A percentile compares a stretch with the other conserved stretches of the same genome.
phyloP scores from a whole-genome alignment of 148 eudicot genomes.

The Camellia japonica region DNA sequence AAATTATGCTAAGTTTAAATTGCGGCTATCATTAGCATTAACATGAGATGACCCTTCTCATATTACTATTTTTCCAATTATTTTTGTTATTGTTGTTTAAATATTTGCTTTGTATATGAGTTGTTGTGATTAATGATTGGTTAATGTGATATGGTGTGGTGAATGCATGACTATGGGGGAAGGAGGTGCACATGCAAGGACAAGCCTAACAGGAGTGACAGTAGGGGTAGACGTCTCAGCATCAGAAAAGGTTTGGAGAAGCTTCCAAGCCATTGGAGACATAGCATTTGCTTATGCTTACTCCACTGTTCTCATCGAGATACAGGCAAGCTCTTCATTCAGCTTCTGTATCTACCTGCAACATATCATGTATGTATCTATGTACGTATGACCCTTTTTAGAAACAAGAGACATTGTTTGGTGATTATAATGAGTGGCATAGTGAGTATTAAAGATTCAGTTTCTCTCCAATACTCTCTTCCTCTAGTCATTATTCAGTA shows the following conservation, averaged over 20 bases:
- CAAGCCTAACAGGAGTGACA: slow-evolving; percentile 63
- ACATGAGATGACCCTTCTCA: too few species aligned
- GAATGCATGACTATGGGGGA: too few species aligned
- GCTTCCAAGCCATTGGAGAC: slow-evolving; percentile 84
- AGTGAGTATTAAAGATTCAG: too few species aligned
- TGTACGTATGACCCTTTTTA: neutral
- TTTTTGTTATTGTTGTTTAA: too few species aligned
- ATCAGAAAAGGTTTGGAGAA: slow-evolving; percentile 70
- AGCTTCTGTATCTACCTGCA: neutral
- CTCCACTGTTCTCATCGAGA: slow-evolving; percentile 80
- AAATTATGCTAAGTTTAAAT: too few species aligned
- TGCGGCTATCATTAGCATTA: too few species aligned
- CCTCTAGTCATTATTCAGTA: too few species aligned
- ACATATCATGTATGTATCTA: too few species aligned
- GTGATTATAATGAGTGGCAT: too few species aligned
- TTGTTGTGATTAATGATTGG: neutral
- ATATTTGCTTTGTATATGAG: neutral
- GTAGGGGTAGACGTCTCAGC: slow-evolving; percentile 71
- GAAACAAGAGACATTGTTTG: neutral
- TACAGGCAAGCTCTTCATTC: slow-evolving; percentile 51
- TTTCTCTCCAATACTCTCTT: too few species aligned
- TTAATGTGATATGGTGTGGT: neutral
- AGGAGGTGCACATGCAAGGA: slow-evolving; percentile 47
- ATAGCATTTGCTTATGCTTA: slow-evolving; percentile 88
- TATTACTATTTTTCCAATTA: too few species aligned